phyloP scores from a whole-genome alignment of 805 yeast genomes.

The Candida xyloterini region DNA sequence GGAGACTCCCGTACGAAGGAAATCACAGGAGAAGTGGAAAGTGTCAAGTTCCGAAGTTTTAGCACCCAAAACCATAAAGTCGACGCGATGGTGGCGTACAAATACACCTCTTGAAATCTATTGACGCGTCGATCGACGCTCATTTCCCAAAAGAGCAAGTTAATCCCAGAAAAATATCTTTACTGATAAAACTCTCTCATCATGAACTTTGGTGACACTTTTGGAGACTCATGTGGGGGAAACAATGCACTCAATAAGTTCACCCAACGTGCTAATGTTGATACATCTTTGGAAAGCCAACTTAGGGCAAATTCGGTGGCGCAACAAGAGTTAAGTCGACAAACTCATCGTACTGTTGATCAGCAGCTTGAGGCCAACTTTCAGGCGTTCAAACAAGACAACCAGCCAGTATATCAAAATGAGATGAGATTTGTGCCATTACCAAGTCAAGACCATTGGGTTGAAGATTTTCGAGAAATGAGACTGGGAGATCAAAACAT shows the following conservation, averaged over 20 bases:
- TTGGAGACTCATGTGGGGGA: conserved; percentile 40
- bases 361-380: conserved; percentile 30
- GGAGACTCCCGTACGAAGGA: conserved; percentile 63
- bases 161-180: conserved; percentile 4
- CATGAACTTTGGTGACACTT: conserved; percentile 21
- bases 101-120: conserved; percentile 22
- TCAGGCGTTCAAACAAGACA: conserved; percentile 8
- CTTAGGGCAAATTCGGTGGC: conserved; percentile 13
- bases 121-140: conserved; percentile 10
- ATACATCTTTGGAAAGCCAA: conserved; percentile 40
- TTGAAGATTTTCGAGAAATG: conserved; percentile 23
- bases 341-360: conserved; percentile 28
- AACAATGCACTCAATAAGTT: conserved; percentile 43
- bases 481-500: conserved; percentile 4
- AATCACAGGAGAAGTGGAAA: conserved; percentile 50
- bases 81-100: conserved; percentile 68
- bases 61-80: conserved; percentile 66
- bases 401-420: neutral
- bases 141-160: conserved; percentile 13
- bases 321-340: conserved; percentile 10
- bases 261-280: conserved; percentile 39
- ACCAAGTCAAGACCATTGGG: conserved; percentile 17
- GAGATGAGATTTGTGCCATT: neutral
- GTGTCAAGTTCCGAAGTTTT: conserved; percentile 67
- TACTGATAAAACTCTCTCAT: neutral